Evolutionary conservation across 2,329 filamentous ascomycete genomes (phyloP).

Genomic region (Diaporthe nobilis): DNA sequence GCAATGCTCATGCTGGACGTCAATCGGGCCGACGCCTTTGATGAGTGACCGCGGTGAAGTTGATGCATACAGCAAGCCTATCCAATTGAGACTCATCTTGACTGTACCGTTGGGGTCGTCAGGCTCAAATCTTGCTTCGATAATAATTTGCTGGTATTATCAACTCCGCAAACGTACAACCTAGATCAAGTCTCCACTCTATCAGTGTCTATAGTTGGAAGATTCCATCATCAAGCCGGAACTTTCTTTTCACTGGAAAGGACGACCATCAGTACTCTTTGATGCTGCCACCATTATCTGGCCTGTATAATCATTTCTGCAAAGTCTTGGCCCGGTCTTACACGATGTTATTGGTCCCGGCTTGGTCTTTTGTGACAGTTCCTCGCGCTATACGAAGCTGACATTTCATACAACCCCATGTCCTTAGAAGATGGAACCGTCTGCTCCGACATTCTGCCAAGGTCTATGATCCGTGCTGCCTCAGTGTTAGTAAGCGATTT

Average conservation of each 20-base stretch:
- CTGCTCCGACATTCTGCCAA: neutral
- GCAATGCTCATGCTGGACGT: neutral
- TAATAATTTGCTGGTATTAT: neutral
- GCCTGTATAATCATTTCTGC: too few species aligned
- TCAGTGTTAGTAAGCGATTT: neutral
- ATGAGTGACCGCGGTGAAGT: too few species aligned
- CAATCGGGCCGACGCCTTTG: too few species aligned
- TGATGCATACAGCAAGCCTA: too few species aligned
- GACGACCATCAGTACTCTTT: too few species aligned
- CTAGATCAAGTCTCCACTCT: neutral
- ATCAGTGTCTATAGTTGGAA: rapidly evolving
- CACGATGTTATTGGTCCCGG: too few species aligned
- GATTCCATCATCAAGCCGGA: too few species aligned
- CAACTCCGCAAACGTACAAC: neutral
- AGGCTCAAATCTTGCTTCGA: neutral
- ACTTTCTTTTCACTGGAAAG: too few species aligned
- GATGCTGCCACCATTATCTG: too few species aligned
- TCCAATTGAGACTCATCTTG: too few species aligned
- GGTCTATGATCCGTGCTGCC: neutral
- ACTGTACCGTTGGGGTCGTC: neutral
- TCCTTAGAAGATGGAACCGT: neutral
- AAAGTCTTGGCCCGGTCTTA: too few species aligned
- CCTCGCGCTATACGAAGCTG: neutral
- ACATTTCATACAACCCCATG: neutral
- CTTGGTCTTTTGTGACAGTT: too few species aligned